A percentile compares a stretch with the other conserved stretches of the same genome.
These are phyloP conservation scores for Melampsora americana DNA, from an alignment of 1,284 basidiomycete species.

Conservation along the genomic window DNA sequence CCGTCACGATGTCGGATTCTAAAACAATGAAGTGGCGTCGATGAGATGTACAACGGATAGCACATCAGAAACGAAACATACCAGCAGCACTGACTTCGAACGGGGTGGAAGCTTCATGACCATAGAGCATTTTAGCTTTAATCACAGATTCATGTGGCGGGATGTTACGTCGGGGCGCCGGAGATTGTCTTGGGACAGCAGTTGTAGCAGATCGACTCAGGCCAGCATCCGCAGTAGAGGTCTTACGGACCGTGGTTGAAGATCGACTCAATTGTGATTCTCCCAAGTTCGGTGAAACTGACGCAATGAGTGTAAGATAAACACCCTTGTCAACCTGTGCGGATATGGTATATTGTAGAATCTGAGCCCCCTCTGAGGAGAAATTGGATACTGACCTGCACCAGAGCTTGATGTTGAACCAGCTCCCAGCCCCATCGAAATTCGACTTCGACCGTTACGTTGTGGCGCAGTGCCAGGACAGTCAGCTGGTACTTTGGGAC, in stretches of 20 bases:
- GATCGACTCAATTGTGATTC: not conserved
- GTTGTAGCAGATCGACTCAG: constrained; percentile 28
- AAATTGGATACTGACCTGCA: not conserved
- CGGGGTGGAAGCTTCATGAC: constrained; percentile 68
- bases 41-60: constrained; percentile 11
- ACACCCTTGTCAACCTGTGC: no score
- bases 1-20: constrained; percentile 64
- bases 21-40: not conserved
- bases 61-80: constrained; percentile 52
- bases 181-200: constrained; percentile 16
- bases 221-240: not conserved
- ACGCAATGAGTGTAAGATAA: not conserved
- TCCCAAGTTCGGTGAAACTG: not conserved
- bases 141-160: constrained; percentile 51
- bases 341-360: not conserved
- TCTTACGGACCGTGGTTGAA: not conserved
- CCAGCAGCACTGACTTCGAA: constrained; percentile 69
- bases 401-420: not conserved
- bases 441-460: not conserved
- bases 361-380: not conserved
- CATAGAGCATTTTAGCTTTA: constrained; percentile 65
- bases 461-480: constrained; percentile 14
- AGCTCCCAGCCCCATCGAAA: not conserved
- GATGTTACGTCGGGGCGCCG: constrained; percentile 39
- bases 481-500: constrained; percentile 64